Base-by-base conservation (phyloP, 805 yeast genomes). In the Saccharomycopsis sp. region DNA sequence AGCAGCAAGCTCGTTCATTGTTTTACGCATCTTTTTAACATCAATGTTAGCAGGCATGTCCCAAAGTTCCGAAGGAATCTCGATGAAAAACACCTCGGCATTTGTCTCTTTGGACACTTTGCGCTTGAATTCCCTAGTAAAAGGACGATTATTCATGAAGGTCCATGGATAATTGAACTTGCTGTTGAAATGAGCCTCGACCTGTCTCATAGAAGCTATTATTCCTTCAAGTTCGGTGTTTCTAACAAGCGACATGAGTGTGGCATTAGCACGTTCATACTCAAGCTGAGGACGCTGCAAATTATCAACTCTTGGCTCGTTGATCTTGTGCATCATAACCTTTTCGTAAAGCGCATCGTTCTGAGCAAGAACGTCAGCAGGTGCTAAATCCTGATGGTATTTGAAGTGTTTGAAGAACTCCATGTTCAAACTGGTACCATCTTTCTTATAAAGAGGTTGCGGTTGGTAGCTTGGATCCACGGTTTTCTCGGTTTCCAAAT, bases 151-250 rank as follows among this genome's bases (percentile, higher is more conserved):
- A 64, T 85, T 85, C 55, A 86, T 67, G 55, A 86, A 81, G 0
- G 86, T 85, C 75, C 86, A 85, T 0, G 91, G 91, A 66, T 86
- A 86, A 47, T 75, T 73, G 69, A 82, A 86, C 67, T 85, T 85
- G 41, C 67, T 56, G 65, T 86, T 86, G 73, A 86, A 86, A 3
- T 69, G 73, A 35, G 66, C 64, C 66, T 86, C 89, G 42, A 86
- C 79, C 61, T 74, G 77, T 54, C 66, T 67, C 66, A 86, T 78
- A 3, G 89, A 77, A 20, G 62, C 64, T 2, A 78, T 65, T 17
- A 85, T 72, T 2, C 68, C 72, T 0, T 62, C 60, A 15, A 75
- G 69, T 64, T 86, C 90, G 8, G 72, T 64, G 66, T 84, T 84
- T 55, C 87, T 70, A 9, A 82, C 89, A 58, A 85, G 71, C 2